Evolutionary conservation across 331 rosid genomes (phyloP), one percentile per base, ranked within the genome.

Genomic region (Arachis monticola): DNA sequence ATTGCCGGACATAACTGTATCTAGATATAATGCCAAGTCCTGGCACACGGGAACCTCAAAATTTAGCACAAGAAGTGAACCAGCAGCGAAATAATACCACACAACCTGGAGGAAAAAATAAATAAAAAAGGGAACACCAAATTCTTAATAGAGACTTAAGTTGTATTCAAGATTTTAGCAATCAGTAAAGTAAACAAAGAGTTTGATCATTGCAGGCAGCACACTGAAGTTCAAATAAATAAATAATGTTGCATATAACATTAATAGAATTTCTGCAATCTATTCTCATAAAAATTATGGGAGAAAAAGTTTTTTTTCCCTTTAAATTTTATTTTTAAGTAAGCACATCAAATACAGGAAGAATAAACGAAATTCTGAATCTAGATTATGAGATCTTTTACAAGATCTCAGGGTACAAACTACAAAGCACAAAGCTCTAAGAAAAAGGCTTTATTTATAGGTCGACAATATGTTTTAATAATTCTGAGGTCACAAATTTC

Each of bases 1-100:
- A 80, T 66, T 79, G 31, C 77, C 72, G 10, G 92, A 85, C 92
- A 84, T 83, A 10, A 41, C 69, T 31, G 55, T 35, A 46, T 70
- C 79, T 38, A 67, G 53, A 64, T 74, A 70, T 13, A 62, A 71
- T 1, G 60, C 67, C 45, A 76, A 81, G 73, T 67, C 79, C 77
- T 62, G 58, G 42, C 44, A 68, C n/a, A 10, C 6, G 17, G 59
- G 51, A 78, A 46, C 45, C 61, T 74, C 56, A 27, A 35, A 41
- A 4, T 60, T 41, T 72, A 22, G 67, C 27, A 55, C 42, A 55
- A 13, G 32, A 62, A 22, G 27, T 42, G n/a, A 75, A 55, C 69
- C 63, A 56, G 59, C 17, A 9, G 44, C 17, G 42, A 53, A 7
- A 0, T 53, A 47, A 7, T 60, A 74, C 11, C 63, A 32, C 12